These are phyloP conservation scores for Solanum commersonii DNA, from an alignment of 257 asterid genomes.

Conservation along the genomic window DNA sequence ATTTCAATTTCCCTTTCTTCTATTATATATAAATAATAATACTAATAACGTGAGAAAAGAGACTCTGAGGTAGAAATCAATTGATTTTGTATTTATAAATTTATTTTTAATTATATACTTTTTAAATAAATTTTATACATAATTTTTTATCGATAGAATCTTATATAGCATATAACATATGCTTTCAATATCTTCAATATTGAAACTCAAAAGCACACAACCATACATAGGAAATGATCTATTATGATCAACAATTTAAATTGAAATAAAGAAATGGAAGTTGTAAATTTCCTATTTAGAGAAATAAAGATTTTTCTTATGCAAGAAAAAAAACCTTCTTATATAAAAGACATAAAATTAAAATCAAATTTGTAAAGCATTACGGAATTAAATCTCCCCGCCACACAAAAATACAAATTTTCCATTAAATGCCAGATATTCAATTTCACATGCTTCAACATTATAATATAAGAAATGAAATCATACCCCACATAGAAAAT, in stretches of 20 bases:
- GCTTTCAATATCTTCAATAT: background rate
- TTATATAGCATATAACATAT: background rate
- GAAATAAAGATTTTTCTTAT: background rate
- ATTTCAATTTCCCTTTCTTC: background rate
- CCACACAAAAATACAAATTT: background rate
- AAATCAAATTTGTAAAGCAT: background rate
- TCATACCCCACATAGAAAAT: background rate
- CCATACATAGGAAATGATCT: background rate
- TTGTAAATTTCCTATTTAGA: background rate
- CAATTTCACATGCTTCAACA: background rate
- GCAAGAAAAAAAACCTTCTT: background rate
- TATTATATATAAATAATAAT: background rate
- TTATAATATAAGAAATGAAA: background rate
- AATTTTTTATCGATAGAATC: background rate
- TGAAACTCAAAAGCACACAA: background rate
- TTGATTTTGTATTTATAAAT: background rate
- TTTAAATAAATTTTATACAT: background rate
- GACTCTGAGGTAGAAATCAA: background rate
- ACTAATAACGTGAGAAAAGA: background rate
- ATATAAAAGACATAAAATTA: background rate
- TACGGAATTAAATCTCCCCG: background rate
- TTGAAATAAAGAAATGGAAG: background rate
- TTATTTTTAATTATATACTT: background rate
- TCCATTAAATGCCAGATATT: background rate
- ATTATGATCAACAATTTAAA: background rate